phyloP scores from a whole-genome alignment of 371 early-diverging fungal genomes.

The Mucor irregularis region DNA sequence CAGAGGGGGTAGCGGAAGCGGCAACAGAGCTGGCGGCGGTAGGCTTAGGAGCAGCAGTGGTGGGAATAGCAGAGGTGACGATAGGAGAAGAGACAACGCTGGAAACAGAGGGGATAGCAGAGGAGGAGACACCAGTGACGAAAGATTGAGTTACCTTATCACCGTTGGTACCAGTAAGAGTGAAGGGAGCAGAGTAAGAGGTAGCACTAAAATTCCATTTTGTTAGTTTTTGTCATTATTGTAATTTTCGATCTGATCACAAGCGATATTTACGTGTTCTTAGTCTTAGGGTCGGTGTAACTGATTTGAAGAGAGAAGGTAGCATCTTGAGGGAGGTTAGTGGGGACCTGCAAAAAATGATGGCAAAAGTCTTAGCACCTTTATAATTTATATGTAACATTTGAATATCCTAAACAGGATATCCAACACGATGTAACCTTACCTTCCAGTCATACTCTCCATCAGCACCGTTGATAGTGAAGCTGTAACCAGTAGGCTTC shows the following conservation, averaged over 20 bases:
- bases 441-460: slow-evolving; percentile 28
- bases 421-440: slow-evolving; percentile 2
- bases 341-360: slow-evolving; percentile 14
- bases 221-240: no score
- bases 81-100: not conserved
- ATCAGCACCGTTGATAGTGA: slow-evolving; percentile 19
- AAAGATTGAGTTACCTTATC: slow-evolving; percentile 11
- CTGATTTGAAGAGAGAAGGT: slow-evolving; percentile 21
- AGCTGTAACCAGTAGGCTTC: slow-evolving; percentile 7
- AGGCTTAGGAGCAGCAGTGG: not conserved
- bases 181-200: slow-evolving; percentile 25
- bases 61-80: not conserved
- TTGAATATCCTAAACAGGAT: slow-evolving; percentile 1
- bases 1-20: not conserved
- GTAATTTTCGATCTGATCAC: no score
- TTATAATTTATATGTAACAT: not conserved
- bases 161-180: slow-evolving; percentile 15
- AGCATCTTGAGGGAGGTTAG: slow-evolving; percentile 23
- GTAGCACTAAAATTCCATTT: not conserved
- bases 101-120: slow-evolving; percentile 5
- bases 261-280: slow-evolving; percentile 16
- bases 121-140: slow-evolving; percentile 5
- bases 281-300: slow-evolving; percentile 7
- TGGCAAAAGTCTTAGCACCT: no score
- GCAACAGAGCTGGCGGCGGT: not conserved